phyloP scores from a whole-genome alignment of 345 rosid species.

The Excoecaria agallocha region DNA sequence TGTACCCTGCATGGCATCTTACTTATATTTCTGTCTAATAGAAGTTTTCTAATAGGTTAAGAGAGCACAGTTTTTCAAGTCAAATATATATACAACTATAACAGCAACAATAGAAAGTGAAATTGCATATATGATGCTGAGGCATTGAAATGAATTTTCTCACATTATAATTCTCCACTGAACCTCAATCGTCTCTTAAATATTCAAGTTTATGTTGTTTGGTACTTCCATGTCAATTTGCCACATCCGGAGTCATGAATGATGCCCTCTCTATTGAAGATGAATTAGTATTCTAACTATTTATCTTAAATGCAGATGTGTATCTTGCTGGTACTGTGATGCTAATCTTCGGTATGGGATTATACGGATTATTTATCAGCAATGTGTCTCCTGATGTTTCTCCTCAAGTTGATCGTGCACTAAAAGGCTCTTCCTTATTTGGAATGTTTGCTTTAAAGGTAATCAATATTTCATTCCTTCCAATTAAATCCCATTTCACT shows the following conservation, averaged over 20 bases:
- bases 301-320: slow-evolving; percentile 52
- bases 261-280: neutral
- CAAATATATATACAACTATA: no score
- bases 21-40: no score
- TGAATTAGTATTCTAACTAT: neutral
- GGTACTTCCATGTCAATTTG: no score
- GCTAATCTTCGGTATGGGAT: slow-evolving; percentile 92
- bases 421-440: slow-evolving; percentile 76
- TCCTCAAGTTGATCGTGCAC: slow-evolving; percentile 64
- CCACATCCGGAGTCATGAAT: no score
- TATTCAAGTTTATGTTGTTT: no score
- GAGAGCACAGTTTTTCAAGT: no score
- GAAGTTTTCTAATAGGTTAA: no score
- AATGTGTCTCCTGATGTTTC: slow-evolving; percentile 44
- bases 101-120: neutral
- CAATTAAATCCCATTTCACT: no score
- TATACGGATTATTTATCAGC: slow-evolving; percentile 85
- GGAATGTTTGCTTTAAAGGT: slow-evolving; percentile 97
- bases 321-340: slow-evolving; percentile 95
- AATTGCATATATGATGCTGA: neutral
- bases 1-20: no score
- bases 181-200: neutral
- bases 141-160: neutral
- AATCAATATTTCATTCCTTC: neutral
- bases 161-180: neutral